Evolutionary conservation across 2,329 filamentous ascomycete genomes (phyloP).

Genomic region (Claviceps pazoutovae): DNA sequence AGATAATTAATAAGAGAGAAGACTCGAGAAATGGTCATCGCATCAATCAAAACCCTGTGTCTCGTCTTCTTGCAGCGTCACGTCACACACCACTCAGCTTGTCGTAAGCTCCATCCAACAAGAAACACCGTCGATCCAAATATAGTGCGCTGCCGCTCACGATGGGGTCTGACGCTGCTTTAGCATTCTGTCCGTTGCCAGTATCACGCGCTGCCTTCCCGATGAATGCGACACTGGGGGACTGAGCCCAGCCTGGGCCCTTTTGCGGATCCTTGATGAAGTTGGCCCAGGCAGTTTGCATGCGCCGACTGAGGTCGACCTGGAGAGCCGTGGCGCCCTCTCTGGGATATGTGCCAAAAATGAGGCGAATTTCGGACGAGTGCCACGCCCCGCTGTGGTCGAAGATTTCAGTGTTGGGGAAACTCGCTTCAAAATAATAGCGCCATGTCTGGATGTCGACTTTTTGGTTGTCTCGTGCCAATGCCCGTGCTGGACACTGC

Average conservation of each 20-base stretch:
- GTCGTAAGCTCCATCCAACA: not conserved
- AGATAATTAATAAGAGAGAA: no score
- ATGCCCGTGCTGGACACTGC: not conserved
- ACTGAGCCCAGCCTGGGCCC: not conserved
- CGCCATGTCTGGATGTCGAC: conserved; percentile 2
- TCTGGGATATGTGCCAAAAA: conserved; percentile 3
- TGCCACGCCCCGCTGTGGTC: not conserved
- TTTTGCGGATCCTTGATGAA: not conserved
- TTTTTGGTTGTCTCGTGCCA: not conserved
- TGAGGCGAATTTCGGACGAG: conserved; percentile 2
- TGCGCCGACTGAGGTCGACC: not conserved
- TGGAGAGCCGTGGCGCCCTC: not conserved
- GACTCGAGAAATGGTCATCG: no score
- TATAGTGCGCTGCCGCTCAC: not conserved
- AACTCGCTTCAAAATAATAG: conserved; percentile 2
- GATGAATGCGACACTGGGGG: not conserved
- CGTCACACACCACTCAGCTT: not conserved
- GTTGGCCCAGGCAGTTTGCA: conserved; percentile 1
- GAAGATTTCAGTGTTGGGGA: conserved; percentile 1
- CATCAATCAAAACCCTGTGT: no score
- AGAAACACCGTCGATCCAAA: not conserved
- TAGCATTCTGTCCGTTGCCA: not conserved
- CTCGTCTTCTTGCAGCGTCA: no score
- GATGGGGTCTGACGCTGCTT: not conserved
- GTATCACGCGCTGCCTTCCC: not conserved